phyloP scores from a whole-genome alignment of 2,329 filamentous ascomycete genomes.

The Sporothrix variecibatus region DNA sequence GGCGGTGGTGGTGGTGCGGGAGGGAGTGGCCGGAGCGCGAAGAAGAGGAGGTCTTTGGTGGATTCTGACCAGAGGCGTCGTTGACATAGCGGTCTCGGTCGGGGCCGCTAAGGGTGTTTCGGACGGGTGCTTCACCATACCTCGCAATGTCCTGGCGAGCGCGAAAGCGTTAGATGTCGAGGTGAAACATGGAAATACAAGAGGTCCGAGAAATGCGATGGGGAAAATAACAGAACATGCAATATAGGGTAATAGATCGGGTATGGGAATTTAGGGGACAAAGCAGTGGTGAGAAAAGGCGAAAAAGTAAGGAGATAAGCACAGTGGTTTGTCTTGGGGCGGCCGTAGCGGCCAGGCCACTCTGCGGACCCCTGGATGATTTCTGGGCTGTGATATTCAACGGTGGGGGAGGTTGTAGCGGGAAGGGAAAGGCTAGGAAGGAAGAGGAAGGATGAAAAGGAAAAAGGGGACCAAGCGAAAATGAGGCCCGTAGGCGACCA shows the following conservation, averaged over 20 bases:
- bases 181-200: neutral
- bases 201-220: neutral
- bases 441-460: constrained; percentile 22
- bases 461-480: constrained; percentile 31
- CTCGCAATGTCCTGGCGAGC: constrained; percentile 67
- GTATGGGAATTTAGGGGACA: neutral
- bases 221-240: neutral
- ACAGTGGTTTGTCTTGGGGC: neutral
- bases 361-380: neutral
- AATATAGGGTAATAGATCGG: neutral
- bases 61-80: constrained; percentile 49
- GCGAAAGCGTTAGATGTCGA: neutral
- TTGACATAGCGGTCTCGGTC: constrained; percentile 68
- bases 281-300: neutral
- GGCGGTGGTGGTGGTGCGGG: constrained; percentile 58
- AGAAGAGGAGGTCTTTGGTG: constrained; percentile 65
- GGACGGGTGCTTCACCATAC: constrained; percentile 76
- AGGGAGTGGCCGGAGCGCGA: constrained; percentile 60
- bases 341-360: neutral
- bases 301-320: constrained; percentile 14
- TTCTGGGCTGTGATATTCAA: neutral
- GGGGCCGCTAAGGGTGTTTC: constrained; percentile 66
- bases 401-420: constrained; percentile 17
- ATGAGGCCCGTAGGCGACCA: constrained; percentile 28
- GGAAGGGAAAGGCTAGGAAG: constrained; percentile 23